Percentiles rank a stretch among this genome's conserved stretches.
phyloP scores from a whole-genome alignment of 371 early-diverging fungal genomes.

The Basidiobolus meristosporus region DNA sequence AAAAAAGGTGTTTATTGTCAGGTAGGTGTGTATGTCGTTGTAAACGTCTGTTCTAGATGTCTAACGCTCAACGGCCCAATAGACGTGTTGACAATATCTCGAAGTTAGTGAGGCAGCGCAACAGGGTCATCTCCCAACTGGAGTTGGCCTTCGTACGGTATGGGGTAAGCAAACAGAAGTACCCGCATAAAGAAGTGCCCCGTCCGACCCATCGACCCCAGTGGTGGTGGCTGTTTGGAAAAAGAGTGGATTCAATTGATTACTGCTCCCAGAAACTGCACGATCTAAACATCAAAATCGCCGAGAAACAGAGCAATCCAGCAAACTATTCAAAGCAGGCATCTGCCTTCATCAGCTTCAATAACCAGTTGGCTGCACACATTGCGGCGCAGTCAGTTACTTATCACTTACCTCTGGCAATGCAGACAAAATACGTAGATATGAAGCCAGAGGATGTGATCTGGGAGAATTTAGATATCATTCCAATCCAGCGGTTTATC shows the following conservation, averaged over 20 bases:
- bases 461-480: conserved; percentile 57
- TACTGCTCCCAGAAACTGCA: conserved; percentile 10
- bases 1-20: conserved; percentile 31
- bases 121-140: too few species aligned
- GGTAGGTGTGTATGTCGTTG: too few species aligned
- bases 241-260: conserved; percentile 16
- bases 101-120: too few species aligned
- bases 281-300: conserved; percentile 3
- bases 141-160: too few species aligned
- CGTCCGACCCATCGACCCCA: conserved; percentile 12
- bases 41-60: too few species aligned
- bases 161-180: too few species aligned
- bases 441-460: conserved; percentile 63
- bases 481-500: conserved; percentile 28
- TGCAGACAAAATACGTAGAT: conserved; percentile 41
- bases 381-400: conserved; percentile 56
- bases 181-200: too few species aligned
- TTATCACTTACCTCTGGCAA: conserved; percentile 37
- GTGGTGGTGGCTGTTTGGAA: conserved; percentile 11
- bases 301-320: conserved; percentile 2
- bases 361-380: conserved; percentile 62
- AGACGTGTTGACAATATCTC: too few species aligned
- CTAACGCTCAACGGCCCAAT: too few species aligned
- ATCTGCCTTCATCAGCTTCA: conserved; percentile 65
- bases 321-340: not conserved